These are phyloP conservation scores for Wickerhamiella alocasiicola DNA, from an alignment of 805 yeast genomes.

Conservation along the genomic window DNA sequence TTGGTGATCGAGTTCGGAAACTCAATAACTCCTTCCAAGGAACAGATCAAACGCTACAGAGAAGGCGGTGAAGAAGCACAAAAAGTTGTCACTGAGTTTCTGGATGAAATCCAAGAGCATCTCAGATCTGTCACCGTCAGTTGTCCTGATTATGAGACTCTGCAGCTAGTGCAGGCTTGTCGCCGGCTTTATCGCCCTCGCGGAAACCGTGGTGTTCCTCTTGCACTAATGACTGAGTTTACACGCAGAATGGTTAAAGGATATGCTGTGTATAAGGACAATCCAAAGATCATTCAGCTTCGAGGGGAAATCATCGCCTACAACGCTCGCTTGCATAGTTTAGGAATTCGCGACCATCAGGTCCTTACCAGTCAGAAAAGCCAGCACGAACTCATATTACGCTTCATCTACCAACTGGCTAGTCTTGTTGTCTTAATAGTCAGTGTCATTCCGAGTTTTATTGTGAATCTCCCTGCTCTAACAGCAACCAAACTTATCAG, in stretches of 20 bases:
- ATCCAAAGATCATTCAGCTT: conserved; percentile 50
- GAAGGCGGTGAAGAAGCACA: conserved; percentile 45
- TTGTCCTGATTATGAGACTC: conserved; percentile 78
- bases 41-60: conserved; percentile 52
- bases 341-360: conserved; percentile 62
- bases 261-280: conserved; percentile 58
- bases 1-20: conserved; percentile 92
- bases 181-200: conserved; percentile 65
- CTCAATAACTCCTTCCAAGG: conserved; percentile 56
- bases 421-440: conserved; percentile 45
- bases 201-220: conserved; percentile 49
- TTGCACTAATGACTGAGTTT: conserved; percentile 79
- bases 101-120: conserved; percentile 60
- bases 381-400: conserved; percentile 37
- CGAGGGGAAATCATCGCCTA: conserved; percentile 55
- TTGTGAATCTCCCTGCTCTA: conserved; percentile 81
- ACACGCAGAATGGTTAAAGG: conserved; percentile 79
- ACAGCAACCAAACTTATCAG: conserved; percentile 65
- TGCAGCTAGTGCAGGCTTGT: conserved; percentile 83
- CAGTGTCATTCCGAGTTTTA: conserved; percentile 76
- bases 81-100: conserved; percentile 58
- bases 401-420: conserved; percentile 38
- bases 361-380: conserved; percentile 45
- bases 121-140: conserved; percentile 77
- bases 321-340: conserved; percentile 48